phyloP scores from a whole-genome alignment of 2,329 filamentous ascomycete genomes.

The Fusarium cicatricum region DNA sequence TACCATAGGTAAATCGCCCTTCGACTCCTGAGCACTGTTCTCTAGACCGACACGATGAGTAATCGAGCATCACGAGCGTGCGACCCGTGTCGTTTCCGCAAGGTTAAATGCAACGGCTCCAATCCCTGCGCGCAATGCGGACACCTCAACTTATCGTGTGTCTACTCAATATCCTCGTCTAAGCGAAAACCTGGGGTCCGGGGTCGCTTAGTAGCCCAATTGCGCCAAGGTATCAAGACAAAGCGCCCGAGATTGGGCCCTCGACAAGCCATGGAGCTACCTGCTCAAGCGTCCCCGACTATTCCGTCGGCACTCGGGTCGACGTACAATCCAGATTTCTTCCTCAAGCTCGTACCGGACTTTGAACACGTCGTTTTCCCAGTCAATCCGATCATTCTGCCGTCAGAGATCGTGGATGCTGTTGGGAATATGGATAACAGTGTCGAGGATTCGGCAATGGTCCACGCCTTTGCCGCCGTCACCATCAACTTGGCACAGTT shows the following conservation, averaged over 20 bases:
- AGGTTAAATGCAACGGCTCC: conserved; percentile 48
- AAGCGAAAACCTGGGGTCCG: conserved; percentile 48
- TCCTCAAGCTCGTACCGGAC: conserved; percentile 44
- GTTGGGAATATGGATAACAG: conserved; percentile 46
- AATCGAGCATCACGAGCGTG: conserved; percentile 43
- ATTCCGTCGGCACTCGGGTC: conserved; percentile 14
- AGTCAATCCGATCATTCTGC: conserved; percentile 47
- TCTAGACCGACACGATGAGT: conserved; percentile 5
- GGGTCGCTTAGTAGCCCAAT: conserved; percentile 48
- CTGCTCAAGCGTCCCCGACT: conserved; percentile 5
- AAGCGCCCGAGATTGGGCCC: conserved; percentile 22
- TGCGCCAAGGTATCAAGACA: conserved; percentile 40
- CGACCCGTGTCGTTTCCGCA: conserved; percentile 50
- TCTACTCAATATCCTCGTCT: conserved; percentile 44
- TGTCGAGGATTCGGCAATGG: conserved; percentile 47
- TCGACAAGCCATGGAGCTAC: no score
- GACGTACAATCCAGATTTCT: conserved; percentile 45
- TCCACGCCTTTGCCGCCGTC: conserved; percentile 48
- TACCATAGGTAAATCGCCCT: not conserved
- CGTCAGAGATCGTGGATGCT: conserved; percentile 43
- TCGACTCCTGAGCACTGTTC: not conserved
- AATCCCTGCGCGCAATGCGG: conserved; percentile 49
- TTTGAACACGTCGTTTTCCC: conserved; percentile 50
- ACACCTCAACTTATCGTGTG: conserved; percentile 47
- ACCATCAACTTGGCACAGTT: conserved; percentile 49